phyloP scores from a whole-genome alignment of 306 rosid species.

The Chamaecrista fasciculata region DNA sequence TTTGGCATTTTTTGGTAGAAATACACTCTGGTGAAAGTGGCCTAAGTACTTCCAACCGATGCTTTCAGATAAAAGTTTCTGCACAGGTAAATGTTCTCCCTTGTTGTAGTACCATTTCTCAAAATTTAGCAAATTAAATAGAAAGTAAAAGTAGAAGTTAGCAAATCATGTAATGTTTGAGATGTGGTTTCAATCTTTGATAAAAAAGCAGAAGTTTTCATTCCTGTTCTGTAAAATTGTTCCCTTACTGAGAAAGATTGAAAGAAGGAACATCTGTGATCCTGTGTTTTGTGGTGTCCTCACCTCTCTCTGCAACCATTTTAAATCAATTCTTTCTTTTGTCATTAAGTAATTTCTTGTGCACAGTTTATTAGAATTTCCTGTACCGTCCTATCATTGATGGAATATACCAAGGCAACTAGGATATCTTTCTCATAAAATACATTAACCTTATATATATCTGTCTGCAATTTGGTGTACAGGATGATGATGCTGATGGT shows the following conservation, averaged over 20 bases:
- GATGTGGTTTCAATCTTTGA: conserved; percentile 21
- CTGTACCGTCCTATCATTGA: neutral
- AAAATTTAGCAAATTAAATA: neutral
- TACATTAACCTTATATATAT: conserved; percentile 18
- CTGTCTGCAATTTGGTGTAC: conserved; percentile 34
- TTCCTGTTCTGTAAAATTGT: neutral
- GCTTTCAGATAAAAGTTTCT: conserved; percentile 71
- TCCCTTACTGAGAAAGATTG: neutral
- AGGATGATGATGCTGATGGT: conserved; percentile 89
- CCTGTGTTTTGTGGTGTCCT: neutral
- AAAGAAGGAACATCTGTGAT: neutral
- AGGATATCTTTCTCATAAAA: conserved; percentile 8
- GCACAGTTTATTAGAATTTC: conserved; percentile 6
- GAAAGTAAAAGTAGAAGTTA: neutral
- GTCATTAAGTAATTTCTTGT: neutral
- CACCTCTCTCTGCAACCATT: neutral
- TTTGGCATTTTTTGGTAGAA: conserved; percentile 49
- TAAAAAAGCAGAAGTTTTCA: neutral
- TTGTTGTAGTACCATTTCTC: neutral
- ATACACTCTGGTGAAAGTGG: conserved; percentile 97
- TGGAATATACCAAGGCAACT: conserved; percentile 8
- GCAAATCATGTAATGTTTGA: neutral
- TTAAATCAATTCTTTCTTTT: conserved; percentile 7
- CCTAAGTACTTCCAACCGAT: conserved; percentile 64
- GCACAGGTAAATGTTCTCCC: conserved; percentile 55